These are phyloP conservation scores for Cutaneotrichosporon sp. DNA, from an alignment of 1,284 basidiomycete genomes.

Conservation along the genomic window DNA sequence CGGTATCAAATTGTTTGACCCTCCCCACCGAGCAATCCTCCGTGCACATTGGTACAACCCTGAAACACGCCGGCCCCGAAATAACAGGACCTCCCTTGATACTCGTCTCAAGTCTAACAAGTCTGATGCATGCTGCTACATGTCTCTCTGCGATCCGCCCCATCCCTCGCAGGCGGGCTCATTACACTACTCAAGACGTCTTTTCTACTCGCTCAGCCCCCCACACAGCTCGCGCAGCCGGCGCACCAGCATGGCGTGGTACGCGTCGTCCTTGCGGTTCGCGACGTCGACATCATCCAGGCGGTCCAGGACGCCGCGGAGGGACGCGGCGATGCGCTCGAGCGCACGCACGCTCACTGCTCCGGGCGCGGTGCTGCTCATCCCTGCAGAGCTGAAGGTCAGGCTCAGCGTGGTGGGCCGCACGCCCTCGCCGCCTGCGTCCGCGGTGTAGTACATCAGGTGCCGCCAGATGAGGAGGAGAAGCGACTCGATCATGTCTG, in stretches of 20 bases:
- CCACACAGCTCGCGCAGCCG: slow-evolving; percentile 46
- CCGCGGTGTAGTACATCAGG: slow-evolving; percentile 60
- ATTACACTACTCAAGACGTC: too few relatives aligned
- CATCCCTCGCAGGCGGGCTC: too few relatives aligned
- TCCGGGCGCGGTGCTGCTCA: slow-evolving; percentile 16
- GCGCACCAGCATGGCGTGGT: slow-evolving; percentile 47
- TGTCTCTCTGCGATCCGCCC: too few relatives aligned
- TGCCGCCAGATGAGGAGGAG: slow-evolving; percentile 85
- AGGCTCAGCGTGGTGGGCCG: slow-evolving; percentile 41
- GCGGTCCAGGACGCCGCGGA: slow-evolving; percentile 46
- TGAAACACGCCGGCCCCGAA: too few relatives aligned
- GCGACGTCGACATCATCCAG: slow-evolving; percentile 52
- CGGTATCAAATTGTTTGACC: too few relatives aligned
- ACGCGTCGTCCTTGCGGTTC: slow-evolving; percentile 32
- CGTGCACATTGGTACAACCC: too few relatives aligned
- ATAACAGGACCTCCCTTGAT: too few relatives aligned
- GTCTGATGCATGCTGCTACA: too few relatives aligned
- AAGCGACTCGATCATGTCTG: slow-evolving; percentile 78
- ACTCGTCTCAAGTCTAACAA: too few relatives aligned
- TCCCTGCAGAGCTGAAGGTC: slow-evolving; percentile 27
- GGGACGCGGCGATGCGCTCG: slow-evolving; percentile 39
- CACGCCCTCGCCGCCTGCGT: slow-evolving; percentile 34
- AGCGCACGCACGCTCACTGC: slow-evolving; percentile 32
- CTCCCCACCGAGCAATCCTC: too few relatives aligned
- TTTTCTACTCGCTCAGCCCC: slow-evolving; percentile 30